phyloP scores from a whole-genome alignment of 164 flowering plant genomes.

The Tetracentron sinense region DNA sequence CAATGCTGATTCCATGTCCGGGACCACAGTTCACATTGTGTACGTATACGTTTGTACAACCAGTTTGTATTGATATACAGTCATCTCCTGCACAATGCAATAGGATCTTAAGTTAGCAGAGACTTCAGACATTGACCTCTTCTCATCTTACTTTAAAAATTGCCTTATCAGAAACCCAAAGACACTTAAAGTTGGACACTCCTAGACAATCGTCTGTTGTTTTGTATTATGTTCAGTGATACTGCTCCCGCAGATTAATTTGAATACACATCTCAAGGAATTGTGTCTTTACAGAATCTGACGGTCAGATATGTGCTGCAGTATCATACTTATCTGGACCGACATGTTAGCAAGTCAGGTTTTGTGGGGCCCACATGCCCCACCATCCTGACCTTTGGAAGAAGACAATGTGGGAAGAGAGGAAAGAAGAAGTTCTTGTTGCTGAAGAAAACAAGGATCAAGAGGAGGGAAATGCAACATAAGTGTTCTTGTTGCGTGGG shows the following conservation, averaged over 20 bases:
- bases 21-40: conserved; percentile 37
- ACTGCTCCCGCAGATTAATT: no score
- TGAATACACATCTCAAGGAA: no score
- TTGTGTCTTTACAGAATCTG: no score
- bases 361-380: neutral
- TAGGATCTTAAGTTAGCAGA: conserved; percentile 8
- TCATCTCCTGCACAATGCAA: conserved; percentile 36
- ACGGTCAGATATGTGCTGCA: neutral
- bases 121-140: neutral
- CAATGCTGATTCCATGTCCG: conserved; percentile 48
- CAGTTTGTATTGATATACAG: conserved; percentile 40
- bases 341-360: no score
- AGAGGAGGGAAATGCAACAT: neutral
- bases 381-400: neutral
- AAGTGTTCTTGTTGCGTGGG: neutral
- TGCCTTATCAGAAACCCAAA: neutral
- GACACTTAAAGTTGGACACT: no score
- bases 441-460: conserved; percentile 8
- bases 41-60: conserved; percentile 32
- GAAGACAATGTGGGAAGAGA: neutral
- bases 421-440: neutral
- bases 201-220: no score
- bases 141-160: neutral
- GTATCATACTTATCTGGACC: no score
- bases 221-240: no score